Conservation (phyloP, 2,329 filamentous ascomycete genomes). For the Dothideomycetes sp. region DNA sequence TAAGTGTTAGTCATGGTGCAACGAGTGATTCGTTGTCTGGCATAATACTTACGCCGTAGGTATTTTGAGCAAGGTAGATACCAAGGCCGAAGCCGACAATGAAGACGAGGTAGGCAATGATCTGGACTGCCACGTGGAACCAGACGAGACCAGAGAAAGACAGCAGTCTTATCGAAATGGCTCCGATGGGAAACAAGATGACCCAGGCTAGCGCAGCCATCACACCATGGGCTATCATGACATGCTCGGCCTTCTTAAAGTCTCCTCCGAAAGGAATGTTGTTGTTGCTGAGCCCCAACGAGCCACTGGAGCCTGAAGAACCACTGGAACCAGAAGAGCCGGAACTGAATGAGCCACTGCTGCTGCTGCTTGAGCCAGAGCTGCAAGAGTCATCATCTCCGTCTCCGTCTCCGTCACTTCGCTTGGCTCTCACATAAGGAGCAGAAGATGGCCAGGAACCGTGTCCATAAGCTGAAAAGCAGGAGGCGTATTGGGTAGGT, state of each 20-base stretch:
- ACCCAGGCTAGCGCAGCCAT: conserved; percentile 33
- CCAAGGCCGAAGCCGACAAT: conserved; percentile 41
- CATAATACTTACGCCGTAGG: conserved; percentile 21
- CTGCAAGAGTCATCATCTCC: not conserved
- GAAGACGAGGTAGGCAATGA: conserved; percentile 36
- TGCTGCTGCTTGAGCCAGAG: no score
- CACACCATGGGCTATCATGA: conserved; percentile 30
- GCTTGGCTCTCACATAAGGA: not conserved
- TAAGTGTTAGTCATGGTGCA: not conserved
- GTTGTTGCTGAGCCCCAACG: conserved; percentile 1
- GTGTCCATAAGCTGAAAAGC: not conserved
- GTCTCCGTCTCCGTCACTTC: no score
- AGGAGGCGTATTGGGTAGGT: conserved; percentile 4
- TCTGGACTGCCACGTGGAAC: conserved; percentile 36
- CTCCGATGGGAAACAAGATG: conserved; percentile 33
- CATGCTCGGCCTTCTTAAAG: not conserved
- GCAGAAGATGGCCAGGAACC: not conserved
- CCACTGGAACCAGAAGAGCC: conserved; percentile 2
- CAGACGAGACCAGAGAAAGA: conserved; percentile 32
- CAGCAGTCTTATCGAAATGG: conserved; percentile 30
- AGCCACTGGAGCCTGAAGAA: conserved; percentile 1
- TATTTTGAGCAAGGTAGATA: conserved; percentile 33
- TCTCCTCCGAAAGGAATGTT: conserved; percentile 4
- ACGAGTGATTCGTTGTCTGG: no score
- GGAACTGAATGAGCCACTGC: not conserved